Evolutionary conservation across 73 alveolate species (phyloP).

Genomic region (Blepharisma japonicum): DNA sequence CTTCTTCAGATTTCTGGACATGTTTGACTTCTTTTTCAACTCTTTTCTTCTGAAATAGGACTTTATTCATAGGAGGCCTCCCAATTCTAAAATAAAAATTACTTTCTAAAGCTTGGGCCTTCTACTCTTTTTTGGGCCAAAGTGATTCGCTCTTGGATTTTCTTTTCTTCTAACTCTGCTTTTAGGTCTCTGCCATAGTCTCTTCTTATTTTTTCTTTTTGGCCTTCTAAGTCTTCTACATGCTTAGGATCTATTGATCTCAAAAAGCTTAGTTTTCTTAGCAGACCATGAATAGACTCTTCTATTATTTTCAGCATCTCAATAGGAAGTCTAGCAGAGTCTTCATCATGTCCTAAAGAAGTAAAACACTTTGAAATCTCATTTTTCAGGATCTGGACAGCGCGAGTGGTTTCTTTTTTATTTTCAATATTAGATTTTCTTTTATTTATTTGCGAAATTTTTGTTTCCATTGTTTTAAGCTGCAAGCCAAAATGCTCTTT

Average conservation of each 20-base stretch:
- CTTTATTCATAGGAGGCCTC: slow-evolving; percentile 7
- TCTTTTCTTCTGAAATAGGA: not conserved
- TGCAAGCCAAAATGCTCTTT: not conserved
- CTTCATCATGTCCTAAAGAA: not conserved
- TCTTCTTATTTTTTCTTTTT: not conserved
- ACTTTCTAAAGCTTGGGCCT: not conserved
- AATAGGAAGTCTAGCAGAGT: not conserved
- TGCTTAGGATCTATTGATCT: not conserved
- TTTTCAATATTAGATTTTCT: not conserved
- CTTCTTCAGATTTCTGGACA: slow-evolving; percentile 9
- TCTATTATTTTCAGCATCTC: slow-evolving; percentile 23
- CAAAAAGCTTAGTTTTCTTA: not conserved
- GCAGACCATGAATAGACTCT: not conserved
- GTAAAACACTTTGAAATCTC: not conserved
- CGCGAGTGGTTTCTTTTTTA: not conserved
- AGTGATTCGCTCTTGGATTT: not conserved
- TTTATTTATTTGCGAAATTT: not conserved
- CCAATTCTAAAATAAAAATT: not conserved
- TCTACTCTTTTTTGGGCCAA: not conserved
- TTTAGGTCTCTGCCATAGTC: slow-evolving; percentile 9
- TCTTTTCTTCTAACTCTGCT: not conserved
- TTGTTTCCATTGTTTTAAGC: not conserved
- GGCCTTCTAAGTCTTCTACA: not conserved
- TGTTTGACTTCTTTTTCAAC: slow-evolving; percentile 10
- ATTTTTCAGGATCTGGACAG: not conserved